Base-by-base conservation (phyloP, 208 protist species). In the Acanthamoeba royreba region DNA sequence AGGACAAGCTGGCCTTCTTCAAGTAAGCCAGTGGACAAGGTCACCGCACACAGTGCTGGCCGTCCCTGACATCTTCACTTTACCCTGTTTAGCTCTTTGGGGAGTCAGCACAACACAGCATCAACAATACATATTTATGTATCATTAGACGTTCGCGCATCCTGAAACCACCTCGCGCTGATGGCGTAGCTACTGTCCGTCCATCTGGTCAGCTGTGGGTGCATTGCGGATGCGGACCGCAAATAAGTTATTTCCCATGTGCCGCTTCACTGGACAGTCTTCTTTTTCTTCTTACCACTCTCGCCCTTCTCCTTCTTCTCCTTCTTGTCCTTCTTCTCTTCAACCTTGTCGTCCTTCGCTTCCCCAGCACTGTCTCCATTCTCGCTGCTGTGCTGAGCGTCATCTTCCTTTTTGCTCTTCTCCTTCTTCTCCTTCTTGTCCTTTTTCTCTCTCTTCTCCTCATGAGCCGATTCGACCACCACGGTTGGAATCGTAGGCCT, bases 1-100 rank as follows among this genome's bases (percentile, higher is more conserved):
- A 74, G 38, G 85, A 91, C 40, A 91, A 91, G 85, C 85, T 91
- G 13, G 79, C n/a, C 49, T 88, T 88, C 79, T 88, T 88, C 46
- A 88, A 88, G 79, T 88, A 61, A 88, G 31, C 17, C 4, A 52
- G 22, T 19, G 22, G 7, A 11, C 35, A 22, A 61, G 52, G 52
- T 61, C 25, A 22, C 25, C 19, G 17, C 17, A 61, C 52, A 17
- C 25, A 28, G 17, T 61, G 17, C 25, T 61, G 19, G 17, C 25
- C 52, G 17, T 25, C 25, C 25, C 52, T 61, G 17, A 28, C 17
- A 28, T 17, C 25, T 25, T 19, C 35, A 9, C 22, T 22, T n/a
- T n/a, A n/a, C n/a, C n/a, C n/a, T n/a, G n/a, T n/a, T n/a, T n/a
- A n/a, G n/a, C n/a, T n/a, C n/a, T n/a, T n/a, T n/a, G n/a, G n/a